Evolutionary conservation across 1,284 basidiomycete genomes (phyloP).

Genomic region (Fomes fomentarius): DNA sequence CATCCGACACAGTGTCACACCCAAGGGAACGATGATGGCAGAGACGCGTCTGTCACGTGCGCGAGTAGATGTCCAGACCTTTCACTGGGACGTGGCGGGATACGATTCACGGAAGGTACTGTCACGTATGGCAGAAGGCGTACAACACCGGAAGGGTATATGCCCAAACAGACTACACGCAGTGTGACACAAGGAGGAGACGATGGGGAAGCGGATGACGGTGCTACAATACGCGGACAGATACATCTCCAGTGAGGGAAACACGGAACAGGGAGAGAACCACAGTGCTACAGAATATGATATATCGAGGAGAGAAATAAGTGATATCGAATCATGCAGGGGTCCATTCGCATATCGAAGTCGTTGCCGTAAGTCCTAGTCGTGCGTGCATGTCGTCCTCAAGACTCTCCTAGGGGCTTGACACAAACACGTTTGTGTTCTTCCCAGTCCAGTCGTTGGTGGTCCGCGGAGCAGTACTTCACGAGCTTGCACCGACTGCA

Average conservation of each 20-base stretch:
- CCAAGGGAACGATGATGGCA: neutral
- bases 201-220: neutral
- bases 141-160: too few relatives aligned
- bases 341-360: constrained; percentile 5
- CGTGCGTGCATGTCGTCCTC: neutral
- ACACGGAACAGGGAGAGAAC: neutral
- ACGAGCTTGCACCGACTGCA: constrained; percentile 78
- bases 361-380: neutral
- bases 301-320: neutral
- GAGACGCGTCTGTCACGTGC: constrained; percentile 12
- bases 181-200: neutral
- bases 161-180: neutral
- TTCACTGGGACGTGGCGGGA: too few relatives aligned
- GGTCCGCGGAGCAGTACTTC: constrained; percentile 71
- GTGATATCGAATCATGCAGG: neutral
- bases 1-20: neutral
- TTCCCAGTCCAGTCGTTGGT: constrained; percentile 73
- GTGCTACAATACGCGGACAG: constrained; percentile 13
- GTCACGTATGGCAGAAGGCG: too few relatives aligned
- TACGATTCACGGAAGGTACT: too few relatives aligned
- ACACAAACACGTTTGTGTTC: constrained; percentile 71
- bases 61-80: too few relatives aligned
- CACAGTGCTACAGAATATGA: neutral
- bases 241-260: constrained; percentile 6
- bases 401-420: constrained; percentile 36